Evolutionary conservation across 2,329 filamentous ascomycete species (phyloP).

Genomic region (Epichloe amarillans): DNA sequence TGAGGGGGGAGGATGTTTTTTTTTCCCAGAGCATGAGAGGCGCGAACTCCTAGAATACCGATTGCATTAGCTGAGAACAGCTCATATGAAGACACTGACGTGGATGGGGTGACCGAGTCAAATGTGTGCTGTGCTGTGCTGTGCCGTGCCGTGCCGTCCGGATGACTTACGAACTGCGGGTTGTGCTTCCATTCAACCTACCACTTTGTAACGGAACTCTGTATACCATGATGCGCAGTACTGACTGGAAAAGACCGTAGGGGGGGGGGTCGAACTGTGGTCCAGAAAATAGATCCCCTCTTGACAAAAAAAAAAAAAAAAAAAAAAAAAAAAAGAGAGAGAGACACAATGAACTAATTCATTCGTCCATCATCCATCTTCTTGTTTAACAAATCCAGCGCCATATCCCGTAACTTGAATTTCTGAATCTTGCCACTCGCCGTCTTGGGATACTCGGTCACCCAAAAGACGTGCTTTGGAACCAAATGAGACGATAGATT

Average conservation of each 20-base stretch:
- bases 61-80: constrained; percentile 1
- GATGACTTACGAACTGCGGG: too few species aligned
- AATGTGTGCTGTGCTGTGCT: not conserved
- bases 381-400: constrained; percentile 21
- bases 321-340: too few species aligned
- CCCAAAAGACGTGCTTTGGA: constrained; percentile 83
- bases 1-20: not conserved
- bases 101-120: not conserved
- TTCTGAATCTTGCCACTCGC: constrained; percentile 96
- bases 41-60: not conserved
- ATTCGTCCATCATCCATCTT: not conserved
- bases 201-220: too few species aligned
- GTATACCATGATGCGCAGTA: too few species aligned
- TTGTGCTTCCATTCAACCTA: not conserved
- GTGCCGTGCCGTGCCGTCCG: too few species aligned
- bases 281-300: too few species aligned
- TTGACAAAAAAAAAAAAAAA: too few species aligned
- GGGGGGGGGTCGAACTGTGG: too few species aligned
- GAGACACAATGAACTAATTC: too few species aligned
- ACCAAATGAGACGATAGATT: constrained; percentile 63
- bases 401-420: constrained; percentile 66
- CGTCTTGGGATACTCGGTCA: constrained; percentile 80
- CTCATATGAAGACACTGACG: not conserved
- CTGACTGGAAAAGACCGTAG: too few species aligned
- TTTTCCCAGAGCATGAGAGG: not conserved